Evolutionary conservation across 345 rosid species (phyloP).

Genomic region (Eucalyptus polybractea): DNA sequence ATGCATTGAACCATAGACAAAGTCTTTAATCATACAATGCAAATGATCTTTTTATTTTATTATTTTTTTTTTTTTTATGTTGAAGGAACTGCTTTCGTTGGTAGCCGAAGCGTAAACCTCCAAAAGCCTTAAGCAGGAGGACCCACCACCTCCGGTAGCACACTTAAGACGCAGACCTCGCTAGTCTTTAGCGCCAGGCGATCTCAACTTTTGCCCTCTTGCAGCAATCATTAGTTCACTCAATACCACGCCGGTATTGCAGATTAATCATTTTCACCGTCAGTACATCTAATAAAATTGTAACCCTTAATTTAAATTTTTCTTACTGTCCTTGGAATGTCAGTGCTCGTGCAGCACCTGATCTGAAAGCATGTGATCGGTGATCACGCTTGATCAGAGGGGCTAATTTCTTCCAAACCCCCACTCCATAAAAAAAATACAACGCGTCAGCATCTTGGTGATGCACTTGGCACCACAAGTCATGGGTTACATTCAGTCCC

Average conservation of each 20-base stretch:
- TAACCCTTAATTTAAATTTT: neutral
- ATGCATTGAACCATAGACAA: neutral
- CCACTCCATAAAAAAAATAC: too few species aligned
- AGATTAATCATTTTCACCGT: neutral
- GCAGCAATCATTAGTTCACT: too few species aligned
- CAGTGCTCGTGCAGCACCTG: neutral
- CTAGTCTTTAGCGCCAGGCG: too few species aligned
- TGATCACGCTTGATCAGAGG: neutral
- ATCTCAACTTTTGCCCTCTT: too few species aligned
- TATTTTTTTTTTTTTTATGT: too few species aligned
- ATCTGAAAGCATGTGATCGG: neutral
- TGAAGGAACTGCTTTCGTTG: rapidly evolving
- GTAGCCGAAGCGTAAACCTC: too few species aligned
- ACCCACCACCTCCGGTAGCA: too few species aligned
- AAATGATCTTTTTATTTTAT: too few species aligned
- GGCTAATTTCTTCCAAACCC: too few species aligned
- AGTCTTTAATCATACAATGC: neutral
- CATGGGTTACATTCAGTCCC: neutral
- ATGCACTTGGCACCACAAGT: neutral
- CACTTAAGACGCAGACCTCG: too few species aligned
- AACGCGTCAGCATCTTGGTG: neutral
- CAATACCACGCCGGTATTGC: too few species aligned
- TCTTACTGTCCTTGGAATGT: neutral
- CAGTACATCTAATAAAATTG: neutral
- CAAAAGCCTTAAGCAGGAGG: too few species aligned